Evolutionary conservation across 257 asterid genomes (phyloP), one percentile per base, ranked within the genome.

Genomic region (Asclepias syriaca): DNA sequence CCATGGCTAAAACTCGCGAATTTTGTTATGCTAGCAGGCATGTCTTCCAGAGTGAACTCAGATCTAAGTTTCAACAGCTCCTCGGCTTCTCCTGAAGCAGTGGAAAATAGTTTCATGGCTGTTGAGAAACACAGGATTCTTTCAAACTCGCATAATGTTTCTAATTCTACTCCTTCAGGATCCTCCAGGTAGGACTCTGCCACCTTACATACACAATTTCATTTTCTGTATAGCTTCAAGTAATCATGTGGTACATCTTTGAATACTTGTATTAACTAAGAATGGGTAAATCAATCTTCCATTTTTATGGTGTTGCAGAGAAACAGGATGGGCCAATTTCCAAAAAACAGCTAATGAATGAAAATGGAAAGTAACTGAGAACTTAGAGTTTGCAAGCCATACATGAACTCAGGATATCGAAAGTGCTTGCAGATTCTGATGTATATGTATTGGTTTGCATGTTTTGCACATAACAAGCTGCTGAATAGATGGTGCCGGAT

Each of bases 11-110:
- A 27, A 18, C 13, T 37, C 64, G 65, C 63, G 71, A 48, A 29
- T 56, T 51, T 37, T 71, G 49, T 71, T 68, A 43, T 51, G 59
- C 49, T 60, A 65, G 67, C 87, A 83, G 87, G 87, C 61, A 77
- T 83, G 55, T 75, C 83, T 13, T 80, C 82, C 48, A 67, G 83
- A 77, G 60, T 70, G 72, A 72, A 81, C 45, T 54, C 81, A 13
- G 49, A 76, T 48, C 48, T 66, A 21, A 75, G 72, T 57, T 65
- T 74, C 50, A 65, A 57, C 61, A 68, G 77, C 24, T 27, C 83
- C 32, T 48, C 66, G 29, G 71, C 70, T 32, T 34, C 74, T 2
- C 56, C 66, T 37, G 72, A 58, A 45, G 21, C 54, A 50, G 67
- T 18, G 40, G 79, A 72, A 24, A 68, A 56, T 74, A 72, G 67